phyloP scores from a whole-genome alignment of 106 monocot genomes.

The Dendrobium chrysotoxum region DNA sequence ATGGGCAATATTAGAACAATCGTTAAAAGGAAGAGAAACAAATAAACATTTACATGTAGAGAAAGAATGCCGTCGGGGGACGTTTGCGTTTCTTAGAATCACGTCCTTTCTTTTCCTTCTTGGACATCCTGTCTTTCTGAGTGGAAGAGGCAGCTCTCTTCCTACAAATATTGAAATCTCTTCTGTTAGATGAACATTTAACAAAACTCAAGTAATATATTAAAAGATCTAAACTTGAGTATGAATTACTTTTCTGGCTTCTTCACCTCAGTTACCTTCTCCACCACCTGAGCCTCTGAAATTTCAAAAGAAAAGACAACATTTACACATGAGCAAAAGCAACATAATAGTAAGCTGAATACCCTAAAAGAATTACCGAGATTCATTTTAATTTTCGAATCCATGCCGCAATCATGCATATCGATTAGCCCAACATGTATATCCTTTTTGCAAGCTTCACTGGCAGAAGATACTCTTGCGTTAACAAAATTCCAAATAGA shows the following conservation, averaged over 20 bases:
- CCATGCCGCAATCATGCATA: conserved; percentile 92
- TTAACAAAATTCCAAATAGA: neutral
- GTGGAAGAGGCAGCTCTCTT: conserved; percentile 36
- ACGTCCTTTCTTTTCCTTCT: conserved; percentile 48
- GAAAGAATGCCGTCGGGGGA: conserved; percentile 74
- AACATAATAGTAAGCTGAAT: neutral
- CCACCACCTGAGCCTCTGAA: conserved; percentile 78
- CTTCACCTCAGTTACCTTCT: conserved; percentile 46
- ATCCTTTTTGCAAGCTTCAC: conserved; percentile 72
- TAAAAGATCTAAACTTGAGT: neutral
- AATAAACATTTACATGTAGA: conserved; percentile 50
- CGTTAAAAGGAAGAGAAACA: neutral
- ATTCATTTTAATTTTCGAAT: conserved; percentile 76
- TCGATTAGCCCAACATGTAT: conserved; percentile 81
- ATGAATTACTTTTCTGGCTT: conserved; percentile 36
- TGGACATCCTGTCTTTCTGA: conserved; percentile 27
- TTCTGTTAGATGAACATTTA: neutral
- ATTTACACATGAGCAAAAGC: too few relatives aligned
- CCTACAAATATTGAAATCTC: conserved; percentile 16
- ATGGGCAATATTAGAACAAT: neutral
- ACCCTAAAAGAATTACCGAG: conserved; percentile 30
- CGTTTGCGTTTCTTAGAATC: conserved; percentile 66
- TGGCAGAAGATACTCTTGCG: conserved; percentile 10
- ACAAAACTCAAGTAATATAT: neutral
- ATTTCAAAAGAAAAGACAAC: neutral